These are phyloP conservation scores for Wickerhamiella domercqiae DNA, from an alignment of 805 yeast species.

Conservation along the genomic window DNA sequence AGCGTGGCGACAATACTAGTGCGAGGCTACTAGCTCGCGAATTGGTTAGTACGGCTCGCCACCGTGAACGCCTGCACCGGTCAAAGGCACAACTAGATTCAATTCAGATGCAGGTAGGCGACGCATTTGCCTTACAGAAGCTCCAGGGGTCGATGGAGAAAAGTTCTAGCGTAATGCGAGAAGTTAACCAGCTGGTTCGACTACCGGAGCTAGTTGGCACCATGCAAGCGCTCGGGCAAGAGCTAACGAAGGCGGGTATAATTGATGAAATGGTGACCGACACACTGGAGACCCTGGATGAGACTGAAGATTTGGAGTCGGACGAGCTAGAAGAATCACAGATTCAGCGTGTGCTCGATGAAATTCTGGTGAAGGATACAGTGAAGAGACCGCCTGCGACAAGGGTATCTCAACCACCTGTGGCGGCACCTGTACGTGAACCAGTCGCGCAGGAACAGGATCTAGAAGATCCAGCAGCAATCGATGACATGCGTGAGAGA, in stretches of 20 bases:
- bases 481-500: slow-evolving; percentile 80
- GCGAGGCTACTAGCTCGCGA: slow-evolving; percentile 76
- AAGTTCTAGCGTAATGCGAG: slow-evolving; percentile 72
- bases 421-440: slow-evolving; percentile 17
- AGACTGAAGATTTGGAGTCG: slow-evolving; percentile 38
- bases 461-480: slow-evolving; percentile 57
- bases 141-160: slow-evolving; percentile 67
- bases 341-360: slow-evolving; percentile 26
- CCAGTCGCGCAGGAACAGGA: slow-evolving; percentile 28
- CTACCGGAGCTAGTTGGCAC: slow-evolving; percentile 69
- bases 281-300: slow-evolving; percentile 54
- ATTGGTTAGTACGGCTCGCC: slow-evolving; percentile 54
- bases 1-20: slow-evolving; percentile 57
- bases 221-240: slow-evolving; percentile 75
- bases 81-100: slow-evolving; percentile 79
- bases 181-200: slow-evolving; percentile 62
- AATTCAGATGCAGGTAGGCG: slow-evolving; percentile 77
- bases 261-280: slow-evolving; percentile 94
- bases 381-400: slow-evolving; percentile 8
- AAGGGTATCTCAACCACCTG: slow-evolving; percentile 12
- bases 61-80: slow-evolving; percentile 53
- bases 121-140: slow-evolving; percentile 74
- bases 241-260: slow-evolving; percentile 50
- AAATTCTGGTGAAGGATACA: slow-evolving; percentile 44
- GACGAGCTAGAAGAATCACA: slow-evolving; percentile 25